These are phyloP conservation scores for Phlebiopsis flavidoalba DNA, from an alignment of 768 basidiomycete genomes.

Conservation along the genomic window DNA sequence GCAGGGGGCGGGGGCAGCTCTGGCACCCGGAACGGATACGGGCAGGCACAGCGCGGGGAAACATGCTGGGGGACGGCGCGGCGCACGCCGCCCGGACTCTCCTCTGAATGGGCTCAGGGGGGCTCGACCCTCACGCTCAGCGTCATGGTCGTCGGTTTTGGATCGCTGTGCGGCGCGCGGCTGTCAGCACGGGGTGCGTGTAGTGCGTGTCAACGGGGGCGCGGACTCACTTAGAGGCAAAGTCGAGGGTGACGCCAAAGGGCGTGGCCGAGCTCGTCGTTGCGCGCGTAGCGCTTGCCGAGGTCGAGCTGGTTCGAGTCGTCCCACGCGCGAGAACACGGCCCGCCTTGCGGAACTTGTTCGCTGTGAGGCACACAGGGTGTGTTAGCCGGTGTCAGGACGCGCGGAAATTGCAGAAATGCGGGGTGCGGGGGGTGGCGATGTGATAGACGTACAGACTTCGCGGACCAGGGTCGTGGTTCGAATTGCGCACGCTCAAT, in stretches of 20 bases:
- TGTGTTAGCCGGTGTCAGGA: background rate
- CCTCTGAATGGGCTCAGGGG: background rate
- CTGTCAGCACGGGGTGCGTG: background rate
- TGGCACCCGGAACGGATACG: too few relatives aligned
- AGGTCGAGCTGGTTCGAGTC: slow-evolving; percentile 89
- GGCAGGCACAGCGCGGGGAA: background rate
- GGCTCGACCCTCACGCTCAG: slow-evolving; percentile 60
- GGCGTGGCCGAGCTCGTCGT: slow-evolving; percentile 99
- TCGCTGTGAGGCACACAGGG: slow-evolving; percentile 37
- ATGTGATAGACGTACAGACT: slow-evolving; percentile 68
- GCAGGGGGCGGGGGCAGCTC: too few relatives aligned
- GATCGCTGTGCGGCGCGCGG: slow-evolving; percentile 48
- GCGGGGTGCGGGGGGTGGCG: background rate
- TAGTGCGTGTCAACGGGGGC: slow-evolving; percentile 8
- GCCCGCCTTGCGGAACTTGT: slow-evolving; percentile 82
- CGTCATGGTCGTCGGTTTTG: slow-evolving; percentile 92
- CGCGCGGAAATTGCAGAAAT: slow-evolving; percentile 6
- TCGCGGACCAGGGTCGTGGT: slow-evolving; percentile 79
- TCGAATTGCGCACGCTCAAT: slow-evolving; percentile 78
- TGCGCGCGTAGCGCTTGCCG: slow-evolving; percentile 94
- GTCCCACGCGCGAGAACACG: slow-evolving; percentile 91
- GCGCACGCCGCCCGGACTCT: too few relatives aligned
- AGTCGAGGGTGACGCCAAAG: slow-evolving; percentile 93
- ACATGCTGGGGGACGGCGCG: slow-evolving; percentile 1
- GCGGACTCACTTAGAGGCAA: slow-evolving; percentile 69